Base-by-base conservation (phyloP, 2,329 filamentous ascomycete genomes). In the Fusarium torulosum region DNA sequence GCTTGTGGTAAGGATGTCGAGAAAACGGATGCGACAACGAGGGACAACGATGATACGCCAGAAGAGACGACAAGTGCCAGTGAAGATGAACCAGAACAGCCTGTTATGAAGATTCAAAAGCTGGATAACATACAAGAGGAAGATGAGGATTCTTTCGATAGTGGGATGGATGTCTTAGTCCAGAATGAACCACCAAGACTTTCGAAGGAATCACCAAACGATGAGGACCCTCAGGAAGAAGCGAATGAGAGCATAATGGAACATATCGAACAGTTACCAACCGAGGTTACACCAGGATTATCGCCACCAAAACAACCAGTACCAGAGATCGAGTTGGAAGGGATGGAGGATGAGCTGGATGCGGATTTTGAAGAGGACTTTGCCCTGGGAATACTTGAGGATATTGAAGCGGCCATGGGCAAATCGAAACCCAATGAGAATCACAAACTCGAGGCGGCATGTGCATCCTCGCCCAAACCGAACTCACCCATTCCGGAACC, bases 271-370 rank as follows among this genome's bases (percentile, higher is more conserved):
- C 25, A 25, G 50, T 2, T 5, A 15, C n/a, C 13, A n/a, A 17
- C 10, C 10, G 14, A 23, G 37, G 6, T 23, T 17, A 35, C 40
- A 15, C 6, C 29, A n/a, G 53, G 38, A n/a, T 40, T 51, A 6
- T 31, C 27, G 14, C 25, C 17, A n/a, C 23, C 27, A 21, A 44
- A 55, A 15, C 44, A 33, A 8, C 15, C n/a, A 27, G 42, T 14
- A 21, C 47, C 37, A 10, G 42, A 51, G n/a, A 41, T 46, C 31
- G 53, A 47, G 43, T 31, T 55, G n/a, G 68, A 72, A 20, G 33
- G 66, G 46, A 63, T 72, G 6, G 72, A 74, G 3, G 71, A 75
- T 3, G 75, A 75, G 14, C 54, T 70, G n/a, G 75, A 75, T 15
- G 53, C 59, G 6, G 65, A 69, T 13, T 71, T 74, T 14, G 71